Evolutionary conservation across 2,329 filamentous ascomycete species (phyloP), one percentile per base, ranked within the genome.

Genomic region (Niveomyces coronatus): DNA sequence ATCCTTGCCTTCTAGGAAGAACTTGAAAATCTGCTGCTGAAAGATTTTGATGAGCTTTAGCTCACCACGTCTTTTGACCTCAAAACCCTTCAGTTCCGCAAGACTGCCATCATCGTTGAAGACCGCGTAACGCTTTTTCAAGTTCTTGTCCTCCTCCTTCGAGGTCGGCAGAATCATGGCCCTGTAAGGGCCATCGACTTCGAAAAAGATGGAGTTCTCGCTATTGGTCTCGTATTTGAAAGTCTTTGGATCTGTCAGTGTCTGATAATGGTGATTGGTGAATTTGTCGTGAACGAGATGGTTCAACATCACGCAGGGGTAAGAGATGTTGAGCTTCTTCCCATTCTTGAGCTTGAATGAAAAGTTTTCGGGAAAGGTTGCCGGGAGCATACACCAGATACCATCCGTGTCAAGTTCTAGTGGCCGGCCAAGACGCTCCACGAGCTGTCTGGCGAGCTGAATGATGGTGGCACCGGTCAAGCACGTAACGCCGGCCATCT

Each of bases 31-130:
- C 54, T 98, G 91, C 43, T 91, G 86, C 60, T 98, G 91, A 59
- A 98, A 98, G 55, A 96, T 98, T 63, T 98, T 98, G 74, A 98
- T 98, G 49, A 98, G 79, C 65, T 98, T 98, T 49, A 98, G 67
- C 64, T 98, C 91, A 68, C 91, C 91, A 74, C 91, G 76, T 56
- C 91, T 81, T 68, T 98, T 98, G 47, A 98, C 80, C 54, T 98
- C 91, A 54, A 98, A 98, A 5, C 91, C 91, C 55, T 98, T 98
- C 54, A 98, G 61, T 56, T 98, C 91, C 11, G 91, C 91, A 37
- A 98, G 69, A 58, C 82, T 94, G 27, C 93, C 91, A 52, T 98
- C 91, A 45, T 96, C 85, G 53, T 98, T 98, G 74, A 98, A 98
- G 4, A 98, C 91, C 28, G 93, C 91, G 56, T 98, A 98, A 54